phyloP scores from a whole-genome alignment of 2,329 filamentous ascomycete species.

The Penicillium rolfsii region DNA sequence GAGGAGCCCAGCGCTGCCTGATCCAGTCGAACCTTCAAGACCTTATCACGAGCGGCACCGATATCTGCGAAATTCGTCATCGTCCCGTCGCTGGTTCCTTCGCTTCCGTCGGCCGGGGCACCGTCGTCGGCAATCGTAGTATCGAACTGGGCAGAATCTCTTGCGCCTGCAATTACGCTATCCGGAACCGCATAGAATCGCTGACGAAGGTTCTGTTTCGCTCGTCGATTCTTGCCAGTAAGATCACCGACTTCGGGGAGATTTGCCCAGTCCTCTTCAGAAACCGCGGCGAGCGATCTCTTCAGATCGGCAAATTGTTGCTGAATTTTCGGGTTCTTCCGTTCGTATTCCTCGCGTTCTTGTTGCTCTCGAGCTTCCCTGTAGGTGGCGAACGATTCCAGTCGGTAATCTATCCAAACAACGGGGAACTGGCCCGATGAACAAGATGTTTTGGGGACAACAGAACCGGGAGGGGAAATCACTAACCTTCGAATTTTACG shows the following conservation, averaged over 20 bases:
- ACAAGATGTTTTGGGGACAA: slow-evolving; percentile 55
- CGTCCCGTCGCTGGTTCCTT: slow-evolving; percentile 67
- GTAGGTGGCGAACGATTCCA: slow-evolving; percentile 59
- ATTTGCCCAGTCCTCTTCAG: slow-evolving; percentile 95
- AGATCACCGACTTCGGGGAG: slow-evolving; percentile 95
- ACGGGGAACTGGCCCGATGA: slow-evolving; percentile 63
- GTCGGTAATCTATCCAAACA: slow-evolving; percentile 79
- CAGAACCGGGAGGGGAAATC: slow-evolving; percentile 24
- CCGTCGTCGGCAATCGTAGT: slow-evolving; percentile 87
- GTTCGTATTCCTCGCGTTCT: slow-evolving; percentile 93
- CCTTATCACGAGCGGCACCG: slow-evolving; percentile 92
- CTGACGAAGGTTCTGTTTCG: slow-evolving; percentile 78
- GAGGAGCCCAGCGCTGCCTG: slow-evolving; percentile 76
- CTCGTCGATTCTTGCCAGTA: slow-evolving; percentile 88
- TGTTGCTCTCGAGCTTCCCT: slow-evolving; percentile 93
- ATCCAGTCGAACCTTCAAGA: slow-evolving; percentile 89
- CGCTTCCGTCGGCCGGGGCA: slow-evolving; percentile 52
- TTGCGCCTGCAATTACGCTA: slow-evolving; percentile 85
- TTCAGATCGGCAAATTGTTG: slow-evolving; percentile 97
- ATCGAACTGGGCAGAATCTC: slow-evolving; percentile 78
- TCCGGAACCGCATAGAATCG: slow-evolving; percentile 96
- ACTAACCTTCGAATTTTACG: slow-evolving; percentile 85
- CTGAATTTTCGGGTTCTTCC: slow-evolving; percentile 96
- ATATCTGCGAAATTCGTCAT: slow-evolving; percentile 99
- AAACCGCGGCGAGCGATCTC: slow-evolving; percentile 81